Percentiles rank a stretch among this genome's conserved stretches.
These are phyloP conservation scores for Trichoderma breve DNA, from an alignment of 2,329 filamentous ascomycete genomes.

Conservation along the genomic window DNA sequence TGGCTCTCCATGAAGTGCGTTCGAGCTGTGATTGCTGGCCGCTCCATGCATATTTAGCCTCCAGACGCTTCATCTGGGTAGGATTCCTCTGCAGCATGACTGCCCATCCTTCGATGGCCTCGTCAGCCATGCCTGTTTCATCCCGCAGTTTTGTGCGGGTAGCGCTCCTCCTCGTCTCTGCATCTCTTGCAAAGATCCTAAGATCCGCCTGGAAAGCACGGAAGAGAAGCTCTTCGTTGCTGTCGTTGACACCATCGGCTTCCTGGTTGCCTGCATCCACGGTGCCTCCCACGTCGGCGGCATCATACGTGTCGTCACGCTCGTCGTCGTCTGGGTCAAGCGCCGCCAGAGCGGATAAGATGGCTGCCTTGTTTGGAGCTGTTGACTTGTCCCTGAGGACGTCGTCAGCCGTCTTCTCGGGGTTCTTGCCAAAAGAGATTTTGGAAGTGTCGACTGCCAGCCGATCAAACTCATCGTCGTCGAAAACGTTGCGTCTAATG, in stretches of 20 bases:
- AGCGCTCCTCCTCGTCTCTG: slow-evolving; percentile 63
- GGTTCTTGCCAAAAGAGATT: slow-evolving; percentile 75
- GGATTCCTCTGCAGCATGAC: slow-evolving; percentile 78
- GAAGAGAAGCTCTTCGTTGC: slow-evolving; percentile 71
- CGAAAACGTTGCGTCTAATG: slow-evolving; percentile 69
- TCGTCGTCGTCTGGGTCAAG: slow-evolving; percentile 97
- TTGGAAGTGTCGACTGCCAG: slow-evolving; percentile 64
- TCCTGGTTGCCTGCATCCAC: slow-evolving; percentile 68
- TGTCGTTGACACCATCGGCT: slow-evolving; percentile 46
- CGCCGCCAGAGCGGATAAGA: slow-evolving; percentile 79
- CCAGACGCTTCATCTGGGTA: slow-evolving; percentile 64
- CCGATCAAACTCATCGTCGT: slow-evolving; percentile 75
- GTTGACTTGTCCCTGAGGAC: slow-evolving; percentile 63
- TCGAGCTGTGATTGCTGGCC: slow-evolving; percentile 65
- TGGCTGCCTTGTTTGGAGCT: slow-evolving; percentile 76
- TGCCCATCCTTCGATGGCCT: slow-evolving; percentile 91
- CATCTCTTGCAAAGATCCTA: slow-evolving; percentile 68
- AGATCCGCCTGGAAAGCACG: slow-evolving; percentile 64
- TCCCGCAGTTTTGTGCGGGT: slow-evolving; percentile 63
- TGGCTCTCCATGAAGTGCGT: slow-evolving; percentile 63
- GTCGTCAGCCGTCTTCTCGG: slow-evolving; percentile 65
- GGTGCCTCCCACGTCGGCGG: slow-evolving; percentile 84
- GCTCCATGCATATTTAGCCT: slow-evolving; percentile 66
- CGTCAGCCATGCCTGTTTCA: slow-evolving; percentile 86
- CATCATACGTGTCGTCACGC: slow-evolving; percentile 93